Evolutionary conservation across 345 rosid species (phyloP).

Genomic region (Murraya koenigii): DNA sequence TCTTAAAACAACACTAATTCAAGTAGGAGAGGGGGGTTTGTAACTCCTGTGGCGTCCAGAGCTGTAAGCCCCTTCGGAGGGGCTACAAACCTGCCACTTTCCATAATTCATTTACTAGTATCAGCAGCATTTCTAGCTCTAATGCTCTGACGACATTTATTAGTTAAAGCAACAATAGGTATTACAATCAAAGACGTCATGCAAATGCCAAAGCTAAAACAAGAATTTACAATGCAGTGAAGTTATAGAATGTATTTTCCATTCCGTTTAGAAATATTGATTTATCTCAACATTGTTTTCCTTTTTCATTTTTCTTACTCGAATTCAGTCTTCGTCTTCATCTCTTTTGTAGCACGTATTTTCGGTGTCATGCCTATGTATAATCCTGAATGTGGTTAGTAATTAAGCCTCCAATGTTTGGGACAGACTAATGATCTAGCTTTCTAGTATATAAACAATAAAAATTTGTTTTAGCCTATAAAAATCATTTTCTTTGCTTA

Average conservation of each 20-base stretch:
- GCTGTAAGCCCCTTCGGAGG: conserved; percentile 60
- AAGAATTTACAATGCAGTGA: neutral
- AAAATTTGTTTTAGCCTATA: neutral
- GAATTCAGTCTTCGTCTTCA: neutral
- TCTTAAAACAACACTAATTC: conserved; percentile 47
- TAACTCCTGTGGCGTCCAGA: conserved; percentile 56
- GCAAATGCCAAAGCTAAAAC: neutral
- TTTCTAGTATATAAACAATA: neutral
- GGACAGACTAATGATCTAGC: too few relatives aligned
- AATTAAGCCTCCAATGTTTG: too few relatives aligned
- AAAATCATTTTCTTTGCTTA: neutral
- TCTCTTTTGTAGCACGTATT: too few relatives aligned
- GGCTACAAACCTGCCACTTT: conserved; percentile 25
- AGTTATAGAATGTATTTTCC: neutral
- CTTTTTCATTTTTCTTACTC: neutral
- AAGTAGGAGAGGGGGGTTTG: conserved; percentile 29
- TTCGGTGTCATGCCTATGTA: too few relatives aligned
- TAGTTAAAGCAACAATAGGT: neutral
- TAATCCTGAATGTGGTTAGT: too few relatives aligned
- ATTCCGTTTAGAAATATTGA: neutral
- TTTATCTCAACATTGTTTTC: neutral
- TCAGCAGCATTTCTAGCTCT: conserved; percentile 37
- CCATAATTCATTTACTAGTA: too few relatives aligned
- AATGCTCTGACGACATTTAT: conserved; percentile 9
- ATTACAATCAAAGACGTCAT: neutral